phyloP scores from a whole-genome alignment of 23 red algal species.

The Pyropia yezoensis region DNA sequence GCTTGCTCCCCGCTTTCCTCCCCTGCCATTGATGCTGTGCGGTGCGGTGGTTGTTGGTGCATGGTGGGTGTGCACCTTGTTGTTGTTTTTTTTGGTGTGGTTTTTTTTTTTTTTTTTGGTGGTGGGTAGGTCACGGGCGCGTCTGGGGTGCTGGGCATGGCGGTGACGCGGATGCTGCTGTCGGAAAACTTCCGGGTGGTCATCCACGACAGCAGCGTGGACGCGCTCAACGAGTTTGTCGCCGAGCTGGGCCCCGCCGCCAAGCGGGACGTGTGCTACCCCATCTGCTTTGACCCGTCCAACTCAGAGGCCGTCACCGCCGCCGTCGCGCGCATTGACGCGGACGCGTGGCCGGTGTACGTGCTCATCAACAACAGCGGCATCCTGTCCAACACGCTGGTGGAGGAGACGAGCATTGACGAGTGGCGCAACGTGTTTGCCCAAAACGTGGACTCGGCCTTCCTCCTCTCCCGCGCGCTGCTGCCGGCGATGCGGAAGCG shows the following conservation, averaged over 20 bases:
- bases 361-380: conserved; percentile 93
- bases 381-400: conserved; percentile 55
- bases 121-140: conserved; percentile 70
- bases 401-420: conserved; percentile 50
- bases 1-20: too few species aligned
- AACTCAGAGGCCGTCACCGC: conserved; percentile 63
- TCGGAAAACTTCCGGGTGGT: conserved; percentile 89
- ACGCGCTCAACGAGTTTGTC: conserved; percentile 70
- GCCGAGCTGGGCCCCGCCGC: conserved; percentile 54
- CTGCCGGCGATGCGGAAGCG: conserved; percentile 77
- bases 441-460: conserved; percentile 88
- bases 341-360: conserved; percentile 82
- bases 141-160: conserved; percentile 85
- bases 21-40: too few species aligned
- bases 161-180: conserved; percentile 81
- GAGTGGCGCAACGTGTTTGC: conserved; percentile 88
- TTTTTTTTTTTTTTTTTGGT: neutral
- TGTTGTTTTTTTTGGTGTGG: too few species aligned
- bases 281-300: conserved; percentile 91
- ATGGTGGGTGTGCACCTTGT: too few species aligned
- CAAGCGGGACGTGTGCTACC: conserved; percentile 59
- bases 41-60: too few species aligned
- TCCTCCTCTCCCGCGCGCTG: conserved; percentile 71
- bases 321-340: conserved; percentile 59
- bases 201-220: conserved; percentile 78